These are phyloP conservation scores for Panicum miliaceum DNA, from an alignment of 176 grass and related monocot species.

Conservation along the genomic window DNA sequence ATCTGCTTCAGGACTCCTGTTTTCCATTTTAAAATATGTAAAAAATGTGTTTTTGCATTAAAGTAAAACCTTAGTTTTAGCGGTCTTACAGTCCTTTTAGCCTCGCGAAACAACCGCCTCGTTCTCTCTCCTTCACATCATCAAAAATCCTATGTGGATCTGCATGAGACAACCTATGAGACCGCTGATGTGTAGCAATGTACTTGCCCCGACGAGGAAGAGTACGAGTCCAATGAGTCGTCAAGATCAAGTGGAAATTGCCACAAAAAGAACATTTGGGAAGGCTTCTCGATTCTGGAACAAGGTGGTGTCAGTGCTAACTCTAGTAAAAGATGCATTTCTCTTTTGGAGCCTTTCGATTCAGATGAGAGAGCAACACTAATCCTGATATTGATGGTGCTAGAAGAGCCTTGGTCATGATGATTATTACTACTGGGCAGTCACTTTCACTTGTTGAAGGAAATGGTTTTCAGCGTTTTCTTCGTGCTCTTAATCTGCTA, in stretches of 20 bases:
- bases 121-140: no score
- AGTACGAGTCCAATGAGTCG: no score
- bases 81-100: no score
- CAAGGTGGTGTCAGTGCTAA: background rate
- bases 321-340: background rate
- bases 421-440: background rate
- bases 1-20: no score
- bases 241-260: conserved; percentile 13
- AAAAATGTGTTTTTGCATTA: no score
- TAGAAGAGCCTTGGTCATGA: conserved; percentile 38
- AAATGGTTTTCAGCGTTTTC: background rate
- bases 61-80: no score
- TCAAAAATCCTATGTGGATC: no score
- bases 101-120: no score
- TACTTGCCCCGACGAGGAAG: no score
- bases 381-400: background rate
- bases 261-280: conserved; percentile 27
- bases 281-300: conserved; percentile 31
- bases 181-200: no score
- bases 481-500: background rate
- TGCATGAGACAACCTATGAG: no score
- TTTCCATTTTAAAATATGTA: no score
- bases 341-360: background rate
- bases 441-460: conserved; percentile 35
- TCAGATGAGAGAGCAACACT: background rate